Conservation (phyloP, 148 eudicot genomes). For the Suaeda aralocaspica region DNA sequence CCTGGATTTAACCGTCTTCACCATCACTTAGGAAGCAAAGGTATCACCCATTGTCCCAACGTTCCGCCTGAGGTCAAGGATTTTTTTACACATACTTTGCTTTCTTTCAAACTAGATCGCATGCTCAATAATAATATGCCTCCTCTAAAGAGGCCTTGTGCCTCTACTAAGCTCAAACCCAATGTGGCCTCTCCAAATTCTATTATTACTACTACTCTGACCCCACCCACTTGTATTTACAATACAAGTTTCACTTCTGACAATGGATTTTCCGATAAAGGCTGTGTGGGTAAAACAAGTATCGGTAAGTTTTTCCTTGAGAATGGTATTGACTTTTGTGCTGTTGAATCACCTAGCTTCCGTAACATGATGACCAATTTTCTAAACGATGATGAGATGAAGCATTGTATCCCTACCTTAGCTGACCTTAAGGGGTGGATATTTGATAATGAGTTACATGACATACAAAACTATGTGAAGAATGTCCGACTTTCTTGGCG, state of each 20-base stretch:
- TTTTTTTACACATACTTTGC: conserved; percentile 22
- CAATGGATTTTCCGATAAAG: conserved; percentile 15
- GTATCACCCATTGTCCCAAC: conserved; percentile 30
- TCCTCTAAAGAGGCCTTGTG: conserved; percentile 34
- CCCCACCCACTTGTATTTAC: conserved; percentile 1
- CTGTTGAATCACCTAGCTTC: conserved; percentile 43
- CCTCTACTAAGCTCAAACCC: conserved; percentile 19
- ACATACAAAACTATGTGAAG: conserved; percentile 40
- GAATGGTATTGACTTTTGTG: conserved; percentile 39
- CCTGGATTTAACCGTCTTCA: conserved; percentile 45
- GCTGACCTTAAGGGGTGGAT: conserved; percentile 52
- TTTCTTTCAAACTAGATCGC: conserved; percentile 24
- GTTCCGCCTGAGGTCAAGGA: conserved; percentile 41
- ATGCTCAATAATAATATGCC: conserved; percentile 35
- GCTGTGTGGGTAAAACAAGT: conserved; percentile 26
- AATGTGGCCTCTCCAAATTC: conserved; percentile 4
- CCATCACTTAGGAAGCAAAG: conserved; percentile 45
- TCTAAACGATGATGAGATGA: conserved; percentile 14
- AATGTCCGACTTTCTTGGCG: conserved; percentile 48
- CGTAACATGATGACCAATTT: conserved; percentile 34
- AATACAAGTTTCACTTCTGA: conserved; percentile 11
- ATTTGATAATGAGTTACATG: conserved; percentile 45
- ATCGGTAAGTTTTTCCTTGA: conserved; percentile 61
- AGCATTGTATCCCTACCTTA: conserved; percentile 35
- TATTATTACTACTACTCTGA: background rate